Evolutionary conservation across 768 basidiomycete species (phyloP).

Genomic region (Candolleomyces aberdarensis): DNA sequence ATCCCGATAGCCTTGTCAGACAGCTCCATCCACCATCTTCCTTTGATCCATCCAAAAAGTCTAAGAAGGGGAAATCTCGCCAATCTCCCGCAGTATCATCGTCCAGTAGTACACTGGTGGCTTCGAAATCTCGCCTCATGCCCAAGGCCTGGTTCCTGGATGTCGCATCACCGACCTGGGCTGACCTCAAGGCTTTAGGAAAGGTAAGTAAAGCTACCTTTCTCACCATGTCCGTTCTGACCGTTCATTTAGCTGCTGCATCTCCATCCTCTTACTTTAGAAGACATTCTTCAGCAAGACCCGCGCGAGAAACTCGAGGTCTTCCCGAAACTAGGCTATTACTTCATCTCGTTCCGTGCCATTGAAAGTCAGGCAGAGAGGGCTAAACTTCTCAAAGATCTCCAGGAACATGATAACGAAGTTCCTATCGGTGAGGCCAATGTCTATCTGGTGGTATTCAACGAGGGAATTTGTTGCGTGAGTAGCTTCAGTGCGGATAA

Average conservation of each 20-base stretch:
- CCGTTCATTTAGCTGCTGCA: slow-evolving; percentile 60
- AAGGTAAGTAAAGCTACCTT: slow-evolving; percentile 46
- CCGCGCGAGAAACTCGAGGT: slow-evolving; percentile 89
- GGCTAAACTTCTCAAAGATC: slow-evolving; percentile 31
- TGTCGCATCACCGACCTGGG: slow-evolving; percentile 82
- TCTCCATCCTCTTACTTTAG: slow-evolving; percentile 88
- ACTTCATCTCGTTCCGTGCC: slow-evolving; percentile 85
- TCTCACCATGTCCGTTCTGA: background rate
- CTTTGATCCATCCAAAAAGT: slow-evolving; percentile 17
- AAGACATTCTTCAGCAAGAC: slow-evolving; percentile 91
- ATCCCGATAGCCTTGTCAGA: background rate
- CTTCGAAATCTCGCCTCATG: slow-evolving; percentile 9
- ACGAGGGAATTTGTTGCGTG: slow-evolving; percentile 80
- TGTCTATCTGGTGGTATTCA: slow-evolving; percentile 87
- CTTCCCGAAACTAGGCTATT: slow-evolving; percentile 87
- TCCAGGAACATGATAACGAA: slow-evolving; percentile 17
- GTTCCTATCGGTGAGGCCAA: slow-evolving; percentile 69
- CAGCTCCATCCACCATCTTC: slow-evolving; percentile 3
- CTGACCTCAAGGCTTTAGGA: slow-evolving; percentile 82
- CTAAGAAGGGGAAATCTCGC: slow-evolving; percentile 49
- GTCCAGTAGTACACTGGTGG: background rate
- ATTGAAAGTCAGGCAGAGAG: slow-evolving; percentile 56
- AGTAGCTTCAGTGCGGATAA: slow-evolving; percentile 20
- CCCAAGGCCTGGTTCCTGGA: slow-evolving; percentile 88
- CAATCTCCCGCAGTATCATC: slow-evolving; percentile 12